phyloP scores from a whole-genome alignment of 352 stramenopile species.

The Globisporangium paddicum region DNA sequence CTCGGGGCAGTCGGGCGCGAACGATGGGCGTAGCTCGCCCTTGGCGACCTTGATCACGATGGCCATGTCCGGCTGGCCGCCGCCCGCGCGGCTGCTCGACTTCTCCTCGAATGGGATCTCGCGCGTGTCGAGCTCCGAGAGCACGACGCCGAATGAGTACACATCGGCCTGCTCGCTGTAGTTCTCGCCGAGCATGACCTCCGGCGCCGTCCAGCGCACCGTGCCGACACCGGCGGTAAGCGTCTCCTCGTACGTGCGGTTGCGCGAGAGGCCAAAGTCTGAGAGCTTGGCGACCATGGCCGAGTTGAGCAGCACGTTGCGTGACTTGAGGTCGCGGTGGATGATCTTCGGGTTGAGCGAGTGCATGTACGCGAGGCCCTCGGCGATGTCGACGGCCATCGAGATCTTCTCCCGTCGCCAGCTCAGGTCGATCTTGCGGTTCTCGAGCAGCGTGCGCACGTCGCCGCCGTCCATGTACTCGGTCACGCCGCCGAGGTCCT shows the following conservation, averaged over 20 bases:
- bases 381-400: conserved; percentile 79
- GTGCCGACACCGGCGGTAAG: conserved; percentile 79
- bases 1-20: conserved; percentile 31
- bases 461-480: conserved; percentile 87
- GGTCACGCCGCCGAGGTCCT: conserved; percentile 72
- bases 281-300: conserved; percentile 81
- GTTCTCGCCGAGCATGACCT: conserved; percentile 87
- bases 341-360: conserved; percentile 80
- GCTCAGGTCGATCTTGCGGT: conserved; percentile 72
- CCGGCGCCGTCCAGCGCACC: conserved; percentile 80
- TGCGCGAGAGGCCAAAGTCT: conserved; percentile 79
- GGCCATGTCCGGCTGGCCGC: conserved; percentile 67
- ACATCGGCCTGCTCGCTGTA: conserved; percentile 85
- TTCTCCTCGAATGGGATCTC: conserved; percentile 88
- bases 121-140: conserved; percentile 82
- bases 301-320: conserved; percentile 76
- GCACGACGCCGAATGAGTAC: conserved; percentile 87
- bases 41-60: conserved; percentile 81
- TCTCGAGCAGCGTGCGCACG: conserved; percentile 79
- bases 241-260: conserved; percentile 84
- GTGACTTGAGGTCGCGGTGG: conserved; percentile 81
- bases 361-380: conserved; percentile 83
- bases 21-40: conserved; percentile 74
- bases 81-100: conserved; percentile 52
- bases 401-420: conserved; percentile 82